Conservation (phyloP, 352 stramenopile genomes). For the Vaucheria bursata region DNA sequence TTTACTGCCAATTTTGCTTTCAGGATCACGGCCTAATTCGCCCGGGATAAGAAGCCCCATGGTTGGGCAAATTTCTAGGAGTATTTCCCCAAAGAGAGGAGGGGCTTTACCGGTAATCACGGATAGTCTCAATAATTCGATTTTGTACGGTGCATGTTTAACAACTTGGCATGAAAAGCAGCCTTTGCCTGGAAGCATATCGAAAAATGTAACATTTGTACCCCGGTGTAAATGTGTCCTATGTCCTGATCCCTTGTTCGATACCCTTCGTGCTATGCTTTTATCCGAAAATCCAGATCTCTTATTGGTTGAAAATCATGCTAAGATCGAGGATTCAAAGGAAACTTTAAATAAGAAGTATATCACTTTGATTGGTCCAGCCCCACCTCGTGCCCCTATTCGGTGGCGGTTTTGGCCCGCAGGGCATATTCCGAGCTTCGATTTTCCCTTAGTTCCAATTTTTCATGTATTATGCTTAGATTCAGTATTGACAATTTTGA, state of each 20-base stretch:
- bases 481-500: conserved; percentile 25
- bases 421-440: conserved; percentile 16
- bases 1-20: background rate
- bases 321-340: background rate
- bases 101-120: conserved; percentile 16
- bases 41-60: too few relatives aligned
- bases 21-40: too few relatives aligned
- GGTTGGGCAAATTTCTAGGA: too few relatives aligned
- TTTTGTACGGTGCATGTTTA: conserved; percentile 21
- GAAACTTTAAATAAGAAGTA: background rate
- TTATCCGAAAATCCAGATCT: background rate
- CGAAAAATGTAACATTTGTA: background rate
- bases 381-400: background rate
- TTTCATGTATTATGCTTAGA: conserved; percentile 34
- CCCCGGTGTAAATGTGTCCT: conserved; percentile 19
- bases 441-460: conserved; percentile 26
- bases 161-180: conserved; percentile 13
- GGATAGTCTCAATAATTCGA: conserved; percentile 21
- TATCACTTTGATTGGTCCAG: background rate
- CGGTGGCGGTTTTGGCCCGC: background rate
- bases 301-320: background rate
- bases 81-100: background rate
- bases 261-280: conserved; percentile 26
- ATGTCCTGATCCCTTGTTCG: conserved; percentile 29
- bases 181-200: background rate